These are phyloP conservation scores for Gillenia trifoliata DNA, from an alignment of 306 rosid genomes.

Conservation along the genomic window DNA sequence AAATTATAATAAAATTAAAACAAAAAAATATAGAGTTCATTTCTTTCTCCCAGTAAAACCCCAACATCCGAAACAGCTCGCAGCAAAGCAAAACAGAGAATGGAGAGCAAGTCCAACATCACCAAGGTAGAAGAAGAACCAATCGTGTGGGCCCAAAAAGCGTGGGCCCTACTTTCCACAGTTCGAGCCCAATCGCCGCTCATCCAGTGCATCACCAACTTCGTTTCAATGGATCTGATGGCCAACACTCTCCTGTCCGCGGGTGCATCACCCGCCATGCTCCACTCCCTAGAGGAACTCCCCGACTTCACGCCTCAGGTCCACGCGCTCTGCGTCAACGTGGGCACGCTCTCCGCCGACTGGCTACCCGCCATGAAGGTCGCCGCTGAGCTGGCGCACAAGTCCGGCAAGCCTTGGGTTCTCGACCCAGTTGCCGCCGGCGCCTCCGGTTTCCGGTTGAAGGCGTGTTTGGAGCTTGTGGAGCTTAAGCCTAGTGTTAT, in stretches of 20 bases:
- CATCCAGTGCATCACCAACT: constrained; percentile 88
- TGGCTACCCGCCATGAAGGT: constrained; percentile 70
- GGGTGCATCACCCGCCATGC: constrained; percentile 91
- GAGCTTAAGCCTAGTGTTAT: constrained; percentile 57
- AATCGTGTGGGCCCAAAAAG: constrained; percentile 36
- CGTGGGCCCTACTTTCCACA: constrained; percentile 44
- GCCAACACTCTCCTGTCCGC: constrained; percentile 82
- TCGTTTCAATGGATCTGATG: constrained; percentile 85
- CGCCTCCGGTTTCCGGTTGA: constrained; percentile 59
- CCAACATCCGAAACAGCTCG: no score
- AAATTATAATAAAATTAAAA: no score
- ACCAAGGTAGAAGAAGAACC: background rate
- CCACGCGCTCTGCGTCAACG: constrained; percentile 58
- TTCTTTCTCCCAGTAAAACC: no score
- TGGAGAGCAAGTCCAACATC: constrained; percentile 14
- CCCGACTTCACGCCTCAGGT: constrained; percentile 68
- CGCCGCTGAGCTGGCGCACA: constrained; percentile 41
- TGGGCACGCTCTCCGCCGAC: constrained; percentile 66
- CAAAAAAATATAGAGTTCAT: no score
- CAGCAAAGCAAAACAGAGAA: background rate
- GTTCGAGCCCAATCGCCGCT: constrained; percentile 59
- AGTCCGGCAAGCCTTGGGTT: constrained; percentile 62
- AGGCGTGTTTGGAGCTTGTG: constrained; percentile 64
- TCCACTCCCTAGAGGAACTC: constrained; percentile 60
- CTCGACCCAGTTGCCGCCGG: constrained; percentile 85